These are phyloP conservation scores for Parathielavia hyrcaniae DNA, from an alignment of 495 filamentous ascomycete species.

Conservation along the genomic window DNA sequence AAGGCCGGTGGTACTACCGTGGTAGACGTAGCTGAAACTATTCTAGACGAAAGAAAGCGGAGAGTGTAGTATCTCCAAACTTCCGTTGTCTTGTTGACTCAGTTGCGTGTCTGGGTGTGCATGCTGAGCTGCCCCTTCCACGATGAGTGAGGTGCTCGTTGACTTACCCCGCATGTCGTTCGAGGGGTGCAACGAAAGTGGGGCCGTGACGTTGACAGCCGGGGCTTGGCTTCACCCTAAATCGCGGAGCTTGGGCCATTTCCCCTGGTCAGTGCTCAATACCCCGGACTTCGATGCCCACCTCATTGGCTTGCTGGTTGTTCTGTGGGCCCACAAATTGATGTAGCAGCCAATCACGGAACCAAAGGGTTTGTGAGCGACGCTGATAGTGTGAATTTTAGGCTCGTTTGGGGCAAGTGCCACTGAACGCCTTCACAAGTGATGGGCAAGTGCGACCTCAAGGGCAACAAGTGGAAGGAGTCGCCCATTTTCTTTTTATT, in stretches of 20 bases:
- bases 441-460: background rate
- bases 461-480: background rate
- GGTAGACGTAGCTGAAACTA: too few relatives aligned
- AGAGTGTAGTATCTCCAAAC: too few relatives aligned
- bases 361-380: conserved; percentile 13
- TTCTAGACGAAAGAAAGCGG: too few relatives aligned
- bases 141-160: background rate
- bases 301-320: conserved; percentile 19
- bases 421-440: background rate
- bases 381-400: background rate
- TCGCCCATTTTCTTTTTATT: background rate
- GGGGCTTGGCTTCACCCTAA: conserved; percentile 19
- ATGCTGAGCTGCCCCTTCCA: too few relatives aligned
- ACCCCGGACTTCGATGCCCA: conserved; percentile 13
- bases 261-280: conserved; percentile 5
- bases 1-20: too few relatives aligned
- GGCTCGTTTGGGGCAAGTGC: background rate
- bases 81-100: too few relatives aligned
- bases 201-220: conserved; percentile 26
- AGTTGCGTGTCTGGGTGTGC: too few relatives aligned
- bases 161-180: conserved; percentile 28
- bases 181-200: conserved; percentile 17
- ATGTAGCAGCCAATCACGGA: conserved; percentile 21
- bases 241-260: conserved; percentile 16
- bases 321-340: background rate